A percentile compares a stretch with the other conserved stretches of the same genome.
phyloP scores from a whole-genome alignment of 495 filamentous ascomycete genomes.

The Trichoderma reesei region DNA sequence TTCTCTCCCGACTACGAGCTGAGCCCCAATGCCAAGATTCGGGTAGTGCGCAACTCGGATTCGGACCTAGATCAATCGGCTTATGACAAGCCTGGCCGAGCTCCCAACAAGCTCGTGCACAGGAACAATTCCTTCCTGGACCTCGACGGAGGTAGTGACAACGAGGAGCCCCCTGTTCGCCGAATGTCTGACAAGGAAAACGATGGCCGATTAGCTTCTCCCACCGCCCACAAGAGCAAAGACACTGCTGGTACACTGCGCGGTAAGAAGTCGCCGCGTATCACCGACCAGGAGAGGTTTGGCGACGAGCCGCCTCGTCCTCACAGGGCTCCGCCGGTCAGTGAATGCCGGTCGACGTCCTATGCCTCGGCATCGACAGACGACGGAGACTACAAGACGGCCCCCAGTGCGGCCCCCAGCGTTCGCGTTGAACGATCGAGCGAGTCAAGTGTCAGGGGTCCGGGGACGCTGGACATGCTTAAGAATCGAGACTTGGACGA shows the following conservation, averaged over 20 bases:
- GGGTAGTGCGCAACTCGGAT: slow-evolving; percentile 35
- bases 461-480: slow-evolving; percentile 14
- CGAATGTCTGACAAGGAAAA: slow-evolving; percentile 14
- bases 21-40: slow-evolving; percentile 48
- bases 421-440: slow-evolving; percentile 17
- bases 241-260: background rate
- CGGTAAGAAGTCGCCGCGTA: background rate
- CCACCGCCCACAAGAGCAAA: slow-evolving; percentile 20
- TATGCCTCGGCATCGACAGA: slow-evolving; percentile 32
- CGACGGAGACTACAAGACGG: slow-evolving; percentile 36
- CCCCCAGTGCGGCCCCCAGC: slow-evolving; percentile 33
- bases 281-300: background rate
- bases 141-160: slow-evolving; percentile 26
- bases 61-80: slow-evolving; percentile 14
- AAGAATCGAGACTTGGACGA: slow-evolving; percentile 37
- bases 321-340: slow-evolving; percentile 32
- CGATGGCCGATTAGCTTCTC: slow-evolving; percentile 20
- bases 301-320: slow-evolving; percentile 1
- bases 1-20: slow-evolving; percentile 61
- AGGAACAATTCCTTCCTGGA: slow-evolving; percentile 27
- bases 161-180: slow-evolving; percentile 24
- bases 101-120: slow-evolving; percentile 11
- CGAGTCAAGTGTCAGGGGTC: slow-evolving; percentile 20
- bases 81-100: slow-evolving; percentile 17
- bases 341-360: slow-evolving; percentile 28